Base-by-base conservation (phyloP, 306 rosid genomes). In the Cucurbita moschata region DNA sequence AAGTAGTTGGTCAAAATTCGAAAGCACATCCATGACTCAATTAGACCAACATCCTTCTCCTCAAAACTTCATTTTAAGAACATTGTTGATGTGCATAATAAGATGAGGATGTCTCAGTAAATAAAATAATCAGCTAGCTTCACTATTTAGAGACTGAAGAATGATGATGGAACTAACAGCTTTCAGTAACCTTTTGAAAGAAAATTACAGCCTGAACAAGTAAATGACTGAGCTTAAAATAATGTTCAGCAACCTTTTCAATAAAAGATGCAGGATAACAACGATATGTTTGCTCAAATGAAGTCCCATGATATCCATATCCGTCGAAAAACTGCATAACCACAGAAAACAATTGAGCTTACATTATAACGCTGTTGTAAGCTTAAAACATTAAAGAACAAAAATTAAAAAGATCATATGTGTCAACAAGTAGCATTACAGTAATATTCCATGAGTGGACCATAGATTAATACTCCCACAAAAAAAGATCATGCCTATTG, bases 221-320 rank as follows among this genome's bases (percentile, higher is more conserved):
- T 44, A 50, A 42, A 53, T 12, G 30, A 5, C 21, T 68, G 55
- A 19, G 55, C 4, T 30, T 39, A 72, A 30, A 66, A 77, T 50
- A 50, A 72, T n/a, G 51, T 8, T 81, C n/a, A 30, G 77, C 56
- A 44, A 94, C 98, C 97, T 94, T 90, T 72, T 93, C 98, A 59
- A 93, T 93, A 78, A 93, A 93, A 37, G 98, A 93, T 76, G 98
- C 98, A 12, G 98, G 94, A 87, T 90, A 93, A 73, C 98, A 93
- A 72, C 97, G 86, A 80, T 93, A 93, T 26, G 93, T 90, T 86
- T 93, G 97, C 90, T 93, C 97, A 59, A 93, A 93, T 11, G 98
- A 90, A 30, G 97, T 88, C 63, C 98, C 98, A 19, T 87, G 98
- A 75, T 93, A 93, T 66, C 96, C 92, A 82, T 93, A 93, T 60